These are phyloP conservation scores for Penicillium parvum DNA, from an alignment of 495 filamentous ascomycete genomes.

Conservation along the genomic window DNA sequence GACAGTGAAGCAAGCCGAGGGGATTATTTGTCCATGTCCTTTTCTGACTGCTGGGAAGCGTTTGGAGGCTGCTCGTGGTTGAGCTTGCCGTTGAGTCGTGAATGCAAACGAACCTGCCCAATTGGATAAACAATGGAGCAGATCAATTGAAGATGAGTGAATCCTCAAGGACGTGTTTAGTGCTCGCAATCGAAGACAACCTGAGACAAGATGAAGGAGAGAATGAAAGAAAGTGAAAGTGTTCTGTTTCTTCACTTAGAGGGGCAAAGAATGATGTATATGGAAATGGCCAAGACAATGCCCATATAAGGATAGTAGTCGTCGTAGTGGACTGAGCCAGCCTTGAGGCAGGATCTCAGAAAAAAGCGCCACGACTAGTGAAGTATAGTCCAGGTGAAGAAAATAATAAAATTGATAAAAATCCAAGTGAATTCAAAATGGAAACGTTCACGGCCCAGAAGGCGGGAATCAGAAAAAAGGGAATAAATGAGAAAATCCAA, in stretches of 20 bases:
- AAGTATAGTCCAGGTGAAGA: constrained; percentile 7
- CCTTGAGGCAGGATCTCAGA: constrained; percentile 12
- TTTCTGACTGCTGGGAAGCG: background rate
- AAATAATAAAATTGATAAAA: constrained; percentile 13
- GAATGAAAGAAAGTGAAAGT: constrained; percentile 8
- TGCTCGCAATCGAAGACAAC: background rate
- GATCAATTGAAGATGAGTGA: background rate
- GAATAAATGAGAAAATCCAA: constrained; percentile 17
- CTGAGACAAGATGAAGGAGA: constrained; percentile 2
- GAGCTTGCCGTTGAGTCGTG: background rate
- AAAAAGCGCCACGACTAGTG: constrained; percentile 6
- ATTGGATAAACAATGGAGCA: constrained; percentile 15
- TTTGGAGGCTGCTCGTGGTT: constrained; percentile 2
- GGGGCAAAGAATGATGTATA: constrained; percentile 27
- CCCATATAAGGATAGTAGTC: constrained; percentile 39
- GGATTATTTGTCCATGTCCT: background rate
- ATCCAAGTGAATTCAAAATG: constrained; percentile 19
- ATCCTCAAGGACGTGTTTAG: background rate
- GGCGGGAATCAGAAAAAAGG: constrained; percentile 17
- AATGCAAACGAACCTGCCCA: constrained; percentile 3
- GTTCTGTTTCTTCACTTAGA: constrained; percentile 9
- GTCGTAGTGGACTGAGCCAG: constrained; percentile 27
- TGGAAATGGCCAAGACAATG: constrained; percentile 23
- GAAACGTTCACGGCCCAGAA: constrained; percentile 21
- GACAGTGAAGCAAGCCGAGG: constrained; percentile 6